A percentile compares a stretch with the other conserved stretches of the same genome.
Conservation (phyloP, 2,329 filamentous ascomycete genomes). For the Penicillium sp. region DNA sequence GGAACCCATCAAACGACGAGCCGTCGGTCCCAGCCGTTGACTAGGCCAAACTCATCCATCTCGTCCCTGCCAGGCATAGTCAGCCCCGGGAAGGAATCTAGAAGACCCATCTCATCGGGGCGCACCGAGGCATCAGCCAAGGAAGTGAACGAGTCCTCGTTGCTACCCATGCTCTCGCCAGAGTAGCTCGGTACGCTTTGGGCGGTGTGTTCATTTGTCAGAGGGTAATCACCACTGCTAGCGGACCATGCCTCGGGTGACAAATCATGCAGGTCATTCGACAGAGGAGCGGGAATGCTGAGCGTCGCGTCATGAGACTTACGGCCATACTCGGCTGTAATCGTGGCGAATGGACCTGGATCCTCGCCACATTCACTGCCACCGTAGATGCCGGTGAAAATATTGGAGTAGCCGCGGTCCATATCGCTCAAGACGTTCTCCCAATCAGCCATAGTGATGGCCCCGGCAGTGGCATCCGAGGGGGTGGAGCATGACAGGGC, state of each 20-base stretch:
- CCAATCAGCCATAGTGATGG: slow-evolving; percentile 72
- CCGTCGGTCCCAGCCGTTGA: slow-evolving; percentile 40
- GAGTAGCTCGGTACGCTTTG: slow-evolving; percentile 64
- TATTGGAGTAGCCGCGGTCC: slow-evolving; percentile 77
- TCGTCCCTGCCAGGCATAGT: slow-evolving; percentile 42
- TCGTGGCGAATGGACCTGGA: slow-evolving; percentile 39
- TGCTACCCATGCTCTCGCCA: slow-evolving; percentile 62
- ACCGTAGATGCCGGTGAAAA: slow-evolving; percentile 62
- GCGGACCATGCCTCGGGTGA: slow-evolving; percentile 46
- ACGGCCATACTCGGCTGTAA: slow-evolving; percentile 37
- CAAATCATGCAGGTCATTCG: slow-evolving; percentile 41
- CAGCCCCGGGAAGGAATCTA: slow-evolving; percentile 44
- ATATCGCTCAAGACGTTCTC: slow-evolving; percentile 78
- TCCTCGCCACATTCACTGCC: slow-evolving; percentile 47
- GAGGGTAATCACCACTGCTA: slow-evolving; percentile 42
- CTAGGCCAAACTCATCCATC: slow-evolving; percentile 37
- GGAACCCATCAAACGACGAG: slow-evolving; percentile 34
- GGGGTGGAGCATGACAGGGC: slow-evolving; percentile 51
- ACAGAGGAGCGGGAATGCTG: slow-evolving; percentile 22
- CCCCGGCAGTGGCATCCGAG: slow-evolving; percentile 38
- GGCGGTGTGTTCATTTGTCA: slow-evolving; percentile 38
- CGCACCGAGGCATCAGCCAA: slow-evolving; percentile 29
- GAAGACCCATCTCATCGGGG: slow-evolving; percentile 35
- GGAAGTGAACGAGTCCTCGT: slow-evolving; percentile 48
- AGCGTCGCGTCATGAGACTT: slow-evolving; percentile 30